Conservation (phyloP, 441 rosid genomes). For the Adansonia grandidieri region DNA sequence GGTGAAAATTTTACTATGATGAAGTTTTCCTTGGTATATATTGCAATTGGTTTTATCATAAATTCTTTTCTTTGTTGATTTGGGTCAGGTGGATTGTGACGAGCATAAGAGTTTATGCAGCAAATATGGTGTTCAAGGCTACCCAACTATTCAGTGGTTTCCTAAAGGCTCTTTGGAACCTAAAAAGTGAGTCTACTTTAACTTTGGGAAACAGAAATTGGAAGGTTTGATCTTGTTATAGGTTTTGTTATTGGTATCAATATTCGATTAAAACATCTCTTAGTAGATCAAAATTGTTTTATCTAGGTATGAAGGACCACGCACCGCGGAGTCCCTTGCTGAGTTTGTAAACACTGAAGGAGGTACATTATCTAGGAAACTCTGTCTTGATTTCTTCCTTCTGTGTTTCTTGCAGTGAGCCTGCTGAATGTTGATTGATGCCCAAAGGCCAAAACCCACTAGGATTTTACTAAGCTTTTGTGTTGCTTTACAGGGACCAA, state of each 20-base stretch:
- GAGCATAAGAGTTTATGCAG: conserved; percentile 79
- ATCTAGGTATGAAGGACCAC: conserved; percentile 82
- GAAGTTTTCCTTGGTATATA: neutral
- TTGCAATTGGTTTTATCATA: neutral
- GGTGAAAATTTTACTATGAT: neutral
- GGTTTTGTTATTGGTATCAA: neutral
- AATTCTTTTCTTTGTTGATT: neutral
- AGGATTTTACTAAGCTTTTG: conserved; percentile 15
- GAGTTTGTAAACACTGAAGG: conserved; percentile 89
- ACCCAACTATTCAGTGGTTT: conserved; percentile 96
- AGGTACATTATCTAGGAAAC: conserved; percentile 47
- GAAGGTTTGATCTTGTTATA: neutral
- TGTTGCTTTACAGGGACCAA: conserved; percentile 67
- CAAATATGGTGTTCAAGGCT: conserved; percentile 86
- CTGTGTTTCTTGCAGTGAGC: neutral
- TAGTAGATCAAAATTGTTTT: conserved; percentile 17
- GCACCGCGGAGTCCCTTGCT: conserved; percentile 72
- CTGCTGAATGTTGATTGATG: neutral
- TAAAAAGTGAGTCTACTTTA: conserved; percentile 56
- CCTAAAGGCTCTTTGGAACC: conserved; percentile 92
- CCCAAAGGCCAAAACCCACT: neutral
- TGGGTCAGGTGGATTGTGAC: conserved; percentile 82
- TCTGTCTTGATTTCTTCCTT: neutral
- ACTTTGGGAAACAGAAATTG: neutral
- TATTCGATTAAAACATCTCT: conserved; percentile 10